phyloP scores from a whole-genome alignment of 192 early-diverging fungal species.

The Coemansia sp. region DNA sequence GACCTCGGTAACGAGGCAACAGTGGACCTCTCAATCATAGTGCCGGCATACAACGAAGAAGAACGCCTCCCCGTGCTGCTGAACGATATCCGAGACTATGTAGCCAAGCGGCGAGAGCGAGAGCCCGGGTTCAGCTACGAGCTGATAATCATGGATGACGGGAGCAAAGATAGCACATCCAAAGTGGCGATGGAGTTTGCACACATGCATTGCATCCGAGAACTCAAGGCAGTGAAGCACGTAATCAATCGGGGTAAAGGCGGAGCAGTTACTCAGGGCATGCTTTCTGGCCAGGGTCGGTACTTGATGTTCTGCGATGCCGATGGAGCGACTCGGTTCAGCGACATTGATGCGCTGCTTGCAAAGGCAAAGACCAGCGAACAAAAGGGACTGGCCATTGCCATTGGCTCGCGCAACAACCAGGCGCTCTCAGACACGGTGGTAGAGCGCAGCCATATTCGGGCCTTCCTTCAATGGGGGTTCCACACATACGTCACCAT shows the following conservation, averaged over 20 bases:
- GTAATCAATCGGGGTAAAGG: constrained; percentile 90
- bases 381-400: constrained; percentile 58
- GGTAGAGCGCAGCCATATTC: constrained; percentile 79
- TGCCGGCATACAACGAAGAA: constrained; percentile 92
- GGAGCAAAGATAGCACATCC: constrained; percentile 74
- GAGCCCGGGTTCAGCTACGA: constrained; percentile 66
- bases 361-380: constrained; percentile 28
- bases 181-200: constrained; percentile 66
- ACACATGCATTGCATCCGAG: constrained; percentile 49
- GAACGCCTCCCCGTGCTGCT: constrained; percentile 82
- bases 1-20: constrained; percentile 23
- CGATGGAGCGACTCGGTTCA: constrained; percentile 91
- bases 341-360: constrained; percentile 71
- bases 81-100: constrained; percentile 68
- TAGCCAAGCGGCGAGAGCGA: constrained; percentile 49
- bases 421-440: constrained; percentile 59
- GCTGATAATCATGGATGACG: constrained; percentile 92
- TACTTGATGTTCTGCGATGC: constrained; percentile 90
- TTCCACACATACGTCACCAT: constrained; percentile 90
- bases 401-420: constrained; percentile 90
- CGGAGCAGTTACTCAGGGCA: constrained; percentile 90
- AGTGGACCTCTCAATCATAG: constrained; percentile 68
- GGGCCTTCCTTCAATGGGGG: constrained; percentile 91
- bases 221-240: constrained; percentile 71
- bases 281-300: constrained; percentile 72